Evolutionary conservation across 257 asterid genomes (phyloP), one percentile per base, ranked within the genome.

Genomic region (Solanum verrucosum): DNA sequence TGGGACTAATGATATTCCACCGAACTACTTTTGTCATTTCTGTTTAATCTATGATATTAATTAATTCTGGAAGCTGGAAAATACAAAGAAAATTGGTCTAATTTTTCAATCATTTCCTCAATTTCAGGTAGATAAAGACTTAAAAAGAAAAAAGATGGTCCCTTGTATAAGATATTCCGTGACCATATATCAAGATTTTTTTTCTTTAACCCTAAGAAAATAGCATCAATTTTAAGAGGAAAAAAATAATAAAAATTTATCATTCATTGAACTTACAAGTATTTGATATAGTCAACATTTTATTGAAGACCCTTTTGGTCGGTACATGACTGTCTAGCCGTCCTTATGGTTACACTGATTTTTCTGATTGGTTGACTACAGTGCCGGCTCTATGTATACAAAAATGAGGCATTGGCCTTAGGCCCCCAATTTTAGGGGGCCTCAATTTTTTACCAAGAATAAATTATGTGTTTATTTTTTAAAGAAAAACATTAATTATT

Each of bases 11-110:
- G 3, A 79, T 81, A 46, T 18, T 9, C 85, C 25, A 81, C 6
- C 10, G 85, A 82, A 82, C 85, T 49, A 31, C 85, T 82, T 82
- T 82, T 82, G 29, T 82, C 70, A 82, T 82, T 82, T 82, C 68
- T 46, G 27, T 27, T 8, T 81, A 81, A 81, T 46, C 20, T 82
- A 82, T 81, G 42, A 29, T 29, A 5, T 14, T 79, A 29, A 44
- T 81, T 81, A 81, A 46, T 46, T 46, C 3, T 46, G 20, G 6
- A 35, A 71, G 5, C 3, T 46, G 18, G 9, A 35, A 71, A 16
- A 23, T 71, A 71, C 38, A 33, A 71, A 74, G 83, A 74, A 74
- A 37, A 10, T 35, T 74, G 31, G 20, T 37, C 2, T 35, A 20
- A 4, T 74, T 4, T 44, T 74, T 2, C 85, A 79, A 27, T 27